Evolutionary conservation across 805 yeast genomes (phyloP).

Genomic region (Metschnikowia continentalis): DNA sequence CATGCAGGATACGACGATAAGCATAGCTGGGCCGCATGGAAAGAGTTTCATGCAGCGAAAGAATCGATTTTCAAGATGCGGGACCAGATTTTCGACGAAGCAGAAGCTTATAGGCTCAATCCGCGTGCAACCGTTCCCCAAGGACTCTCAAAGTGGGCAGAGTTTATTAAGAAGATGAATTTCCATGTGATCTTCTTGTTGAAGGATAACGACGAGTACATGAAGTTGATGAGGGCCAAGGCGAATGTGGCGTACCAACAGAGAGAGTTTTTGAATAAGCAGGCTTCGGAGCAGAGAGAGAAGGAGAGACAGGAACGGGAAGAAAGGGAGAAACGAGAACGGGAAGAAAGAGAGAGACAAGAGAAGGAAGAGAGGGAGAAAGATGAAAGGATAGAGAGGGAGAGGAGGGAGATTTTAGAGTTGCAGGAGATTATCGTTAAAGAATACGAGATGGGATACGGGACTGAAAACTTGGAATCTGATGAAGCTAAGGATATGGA

Average conservation of each 20-base stretch:
- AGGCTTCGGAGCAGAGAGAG: slow-evolving; percentile 3
- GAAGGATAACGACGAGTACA: slow-evolving; percentile 53
- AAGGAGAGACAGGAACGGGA: neutral
- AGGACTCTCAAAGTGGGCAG: slow-evolving; percentile 36
- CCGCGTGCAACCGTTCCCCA: slow-evolving; percentile 21
- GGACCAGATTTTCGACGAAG: slow-evolving; percentile 42
- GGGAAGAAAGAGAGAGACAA: neutral
- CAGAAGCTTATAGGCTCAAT: slow-evolving; percentile 20
- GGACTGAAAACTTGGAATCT: too few relatives aligned
- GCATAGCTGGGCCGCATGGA: slow-evolving; percentile 37
- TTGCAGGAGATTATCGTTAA: neutral
- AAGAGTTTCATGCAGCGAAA: slow-evolving; percentile 53
- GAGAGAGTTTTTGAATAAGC: slow-evolving; percentile 25
- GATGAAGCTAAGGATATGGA: too few relatives aligned
- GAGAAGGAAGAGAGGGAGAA: neutral
- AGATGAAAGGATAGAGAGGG: neutral
- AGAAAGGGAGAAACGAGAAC: neutral
- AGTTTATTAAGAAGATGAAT: slow-evolving; percentile 36
- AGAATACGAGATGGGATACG: too few relatives aligned
- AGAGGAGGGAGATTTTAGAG: neutral
- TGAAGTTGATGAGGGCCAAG: slow-evolving; percentile 35
- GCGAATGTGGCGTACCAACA: slow-evolving; percentile 42
- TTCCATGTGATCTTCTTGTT: slow-evolving; percentile 46
- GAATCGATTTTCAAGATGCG: slow-evolving; percentile 51
- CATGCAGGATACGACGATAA: slow-evolving; percentile 16